Evolutionary conservation across 129 eudicot species (phyloP).

Genomic region (Kitagawia praeruptora): DNA sequence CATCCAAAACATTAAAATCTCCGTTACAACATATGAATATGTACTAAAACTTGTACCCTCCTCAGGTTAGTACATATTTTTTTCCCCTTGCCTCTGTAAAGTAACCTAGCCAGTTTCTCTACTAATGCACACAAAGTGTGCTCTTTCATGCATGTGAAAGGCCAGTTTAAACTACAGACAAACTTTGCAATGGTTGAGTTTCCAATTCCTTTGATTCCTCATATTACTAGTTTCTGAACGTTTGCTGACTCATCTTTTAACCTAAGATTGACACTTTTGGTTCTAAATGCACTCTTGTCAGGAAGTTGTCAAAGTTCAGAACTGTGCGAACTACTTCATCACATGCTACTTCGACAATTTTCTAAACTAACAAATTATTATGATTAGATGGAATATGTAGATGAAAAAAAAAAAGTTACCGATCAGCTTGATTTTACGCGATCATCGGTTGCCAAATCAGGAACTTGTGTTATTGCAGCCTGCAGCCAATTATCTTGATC

Average conservation of each 20-base stretch:
- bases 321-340: constrained; percentile 5
- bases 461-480: background rate
- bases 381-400: background rate
- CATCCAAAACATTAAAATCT: constrained; percentile 15
- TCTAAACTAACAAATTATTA: background rate
- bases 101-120: constrained; percentile 9
- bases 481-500: background rate
- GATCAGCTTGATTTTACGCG: background rate
- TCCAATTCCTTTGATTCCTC: background rate
- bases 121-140: constrained; percentile 1
- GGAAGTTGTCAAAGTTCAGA: constrained; percentile 3
- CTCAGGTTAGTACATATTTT: constrained; percentile 11
- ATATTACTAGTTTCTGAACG: background rate
- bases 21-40: constrained; percentile 5
- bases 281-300: constrained; percentile 11
- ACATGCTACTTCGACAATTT: constrained; percentile 5
- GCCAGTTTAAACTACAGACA: constrained; percentile 9
- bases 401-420: background rate
- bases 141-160: constrained; percentile 1
- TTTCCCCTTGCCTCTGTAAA: constrained; percentile 2
- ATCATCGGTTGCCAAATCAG: background rate
- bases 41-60: constrained; percentile 11
- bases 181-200: constrained; percentile 13
- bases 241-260: background rate
- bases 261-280: constrained; percentile 9